Base-by-base conservation (phyloP, 805 yeast species). In the Cyberlindnera lachancei region DNA sequence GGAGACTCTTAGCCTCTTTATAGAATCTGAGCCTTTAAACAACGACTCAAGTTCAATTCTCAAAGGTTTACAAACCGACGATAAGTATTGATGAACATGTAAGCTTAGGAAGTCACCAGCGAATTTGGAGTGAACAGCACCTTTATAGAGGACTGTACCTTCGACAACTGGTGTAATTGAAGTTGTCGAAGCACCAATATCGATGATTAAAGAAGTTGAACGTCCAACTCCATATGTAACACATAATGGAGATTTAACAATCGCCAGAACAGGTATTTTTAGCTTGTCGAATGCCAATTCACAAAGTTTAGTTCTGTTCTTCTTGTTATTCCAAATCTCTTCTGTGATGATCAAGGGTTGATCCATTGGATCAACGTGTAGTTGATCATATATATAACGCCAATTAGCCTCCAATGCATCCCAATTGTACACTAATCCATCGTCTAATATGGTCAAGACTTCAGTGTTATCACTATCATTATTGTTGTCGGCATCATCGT, bases 81-180 rank as follows among this genome's bases (percentile, higher is more conserved):
- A 56, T 40, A 67, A 66, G 46, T 59, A 71, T 31, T 71, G 63
- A 42, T 70, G 55, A 3, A 77, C 62, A 56, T 82, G 84, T 31
- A 73, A 64, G 53, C 79, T 82, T 34, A 83, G 55, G 53, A 80
- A 88, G 53, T 87, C 90, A 8, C 96, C 97, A 4, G 88, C 96
- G 52, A 70, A 82, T 45, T 73, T 75, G 12, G 84, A 71, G 53
- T 74, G 80, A 38, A 70, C 61, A 5, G 75, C 66, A 29, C 84
- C 81, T 51, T 79, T 80, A 41, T 67, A 59, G 33, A 80, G 68
- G 31, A 85, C 70, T 12, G 72, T 68, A 23, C 95, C 95, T 46
- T 82, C 87, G 40, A 74, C 59, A 14, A 85, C 70, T 8, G 94
- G 94, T 0, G 92, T 80, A 8, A 85, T 83, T 20, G 78, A 68